These are phyloP conservation scores for Carex scoparia DNA, from an alignment of 176 grass and related monocot species.

Conservation along the genomic window DNA sequence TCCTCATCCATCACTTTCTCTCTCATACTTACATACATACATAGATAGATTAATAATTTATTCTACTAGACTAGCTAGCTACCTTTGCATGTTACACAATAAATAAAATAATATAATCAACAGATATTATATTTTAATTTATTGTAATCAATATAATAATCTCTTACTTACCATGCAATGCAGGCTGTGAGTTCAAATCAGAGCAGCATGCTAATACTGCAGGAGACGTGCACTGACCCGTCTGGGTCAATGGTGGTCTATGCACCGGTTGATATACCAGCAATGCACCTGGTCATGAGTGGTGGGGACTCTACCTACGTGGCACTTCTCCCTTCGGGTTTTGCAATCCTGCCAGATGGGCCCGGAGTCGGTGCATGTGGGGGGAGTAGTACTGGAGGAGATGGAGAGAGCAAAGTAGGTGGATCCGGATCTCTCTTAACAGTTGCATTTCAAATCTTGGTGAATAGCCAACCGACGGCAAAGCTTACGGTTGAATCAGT, in stretches of 20 bases:
- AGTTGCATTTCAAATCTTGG: slow-evolving; percentile 93
- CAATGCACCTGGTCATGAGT: slow-evolving; percentile 78
- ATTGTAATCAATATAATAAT: neutral
- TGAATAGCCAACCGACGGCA: slow-evolving; percentile 74
- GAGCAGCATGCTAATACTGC: slow-evolving; percentile 87
- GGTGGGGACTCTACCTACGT: slow-evolving; percentile 66
- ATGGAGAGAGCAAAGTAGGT: slow-evolving; percentile 25
- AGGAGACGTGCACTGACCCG: slow-evolving; percentile 66
- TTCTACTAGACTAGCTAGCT: neutral
- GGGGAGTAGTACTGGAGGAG: neutral
- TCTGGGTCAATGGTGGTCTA: slow-evolving; percentile 87
- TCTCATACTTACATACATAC: no score
- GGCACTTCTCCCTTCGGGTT: slow-evolving; percentile 71
- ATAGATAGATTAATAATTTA: neutral
- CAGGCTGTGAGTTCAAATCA: slow-evolving; percentile 55
- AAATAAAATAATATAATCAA: neutral
- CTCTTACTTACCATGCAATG: neutral
- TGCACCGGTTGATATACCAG: slow-evolving; percentile 76
- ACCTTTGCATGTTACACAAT: slow-evolving; percentile 6
- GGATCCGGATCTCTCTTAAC: slow-evolving; percentile 67
- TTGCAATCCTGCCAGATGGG: slow-evolving; percentile 57
- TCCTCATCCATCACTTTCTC: neutral
- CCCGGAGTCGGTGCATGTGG: neutral
- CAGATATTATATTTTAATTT: neutral
- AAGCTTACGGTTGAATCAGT: slow-evolving; percentile 78